Base-by-base conservation (phyloP, 768 basidiomycete genomes). In the Tylopilus intermedius region DNA sequence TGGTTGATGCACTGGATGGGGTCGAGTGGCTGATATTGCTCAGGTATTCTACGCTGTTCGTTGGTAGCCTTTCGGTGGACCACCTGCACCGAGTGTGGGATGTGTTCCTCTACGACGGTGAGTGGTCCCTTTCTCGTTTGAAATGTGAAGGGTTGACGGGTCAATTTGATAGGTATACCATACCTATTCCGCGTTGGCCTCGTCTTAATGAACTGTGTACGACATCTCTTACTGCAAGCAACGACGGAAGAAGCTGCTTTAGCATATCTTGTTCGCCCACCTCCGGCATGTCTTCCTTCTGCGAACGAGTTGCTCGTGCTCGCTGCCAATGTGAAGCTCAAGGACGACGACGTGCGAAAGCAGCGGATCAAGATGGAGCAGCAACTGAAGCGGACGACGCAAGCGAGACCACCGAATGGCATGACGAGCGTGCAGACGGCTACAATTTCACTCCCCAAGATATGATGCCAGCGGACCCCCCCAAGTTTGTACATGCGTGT, bases 51-150 rank as follows among this genome's bases (percentile, higher is more conserved):
- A 78, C 81, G 3, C 63, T 91, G 14, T 92, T 90, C 50, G 84
- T 83, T 1, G 81, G 81, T 9, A 75, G 76, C 1, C 74, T 91
- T 13, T 85, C 90, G 0, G 64, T 72, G 0, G 81, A 85, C 2
- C 80, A 83, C 60, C 69, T 90, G 14, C 80, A 84, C 52, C 76
- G 90, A 26, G 77, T 90, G 11, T 92, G 90, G 90, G 90, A 91
- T 62, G 63, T 92, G 3, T 91, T 91, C 63, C 67, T 92, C 18
- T 88, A 78, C 57, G 90, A 92, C 70, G 90, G 89, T 89, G 64
- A 26, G 72, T 53, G 8, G 4, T 18, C 8, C 21, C n/a, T 32
- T 18, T 30, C 9, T 21, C 7, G 5, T 18, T 8, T 38, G 11
- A 27, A 8, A 15, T 21, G 41, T 39, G 9, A 51, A 46, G 22